Conservation (phyloP, 2,329 filamentous ascomycete genomes). For the Hypoxylon sp. region DNA sequence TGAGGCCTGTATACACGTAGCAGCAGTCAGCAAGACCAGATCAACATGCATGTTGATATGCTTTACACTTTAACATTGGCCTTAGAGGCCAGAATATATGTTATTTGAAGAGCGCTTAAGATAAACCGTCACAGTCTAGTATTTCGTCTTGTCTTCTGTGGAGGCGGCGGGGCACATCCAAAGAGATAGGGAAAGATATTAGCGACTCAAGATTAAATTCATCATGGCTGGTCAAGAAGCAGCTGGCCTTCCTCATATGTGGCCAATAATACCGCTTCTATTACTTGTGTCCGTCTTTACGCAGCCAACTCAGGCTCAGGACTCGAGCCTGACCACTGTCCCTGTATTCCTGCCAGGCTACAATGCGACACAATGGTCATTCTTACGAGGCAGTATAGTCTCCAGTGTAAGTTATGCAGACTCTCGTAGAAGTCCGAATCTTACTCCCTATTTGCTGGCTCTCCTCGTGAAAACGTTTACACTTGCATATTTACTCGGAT, state of each 20-base stretch:
- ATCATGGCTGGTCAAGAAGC: conserved; percentile 3
- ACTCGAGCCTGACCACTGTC: conserved; percentile 11
- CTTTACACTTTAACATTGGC: not conserved
- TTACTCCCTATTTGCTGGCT: not conserved
- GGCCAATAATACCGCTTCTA: not conserved
- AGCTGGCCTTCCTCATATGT: not conserved
- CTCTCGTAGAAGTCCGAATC: not conserved
- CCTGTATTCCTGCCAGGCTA: conserved; percentile 31
- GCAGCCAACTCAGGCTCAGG: conserved; percentile 4
- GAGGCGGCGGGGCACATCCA: not conserved
- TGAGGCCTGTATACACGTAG: conserved; percentile 6
- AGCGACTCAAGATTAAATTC: not conserved
- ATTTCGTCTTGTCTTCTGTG: not conserved
- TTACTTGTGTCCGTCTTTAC: conserved; percentile 13
- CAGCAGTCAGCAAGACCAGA: not conserved
- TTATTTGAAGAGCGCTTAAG: not conserved
- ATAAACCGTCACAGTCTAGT: not conserved
- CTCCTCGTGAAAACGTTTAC: not conserved
- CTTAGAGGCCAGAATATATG: not conserved
- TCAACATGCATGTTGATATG: not conserved
- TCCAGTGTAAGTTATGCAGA: conserved; percentile 23
- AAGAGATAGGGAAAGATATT: not conserved
- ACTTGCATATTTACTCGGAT: not conserved
- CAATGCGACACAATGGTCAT: conserved; percentile 18
- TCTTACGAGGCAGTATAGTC: conserved; percentile 33